Base-by-base conservation (phyloP, 257 asterid species). In the Gentiana macrophylla region DNA sequence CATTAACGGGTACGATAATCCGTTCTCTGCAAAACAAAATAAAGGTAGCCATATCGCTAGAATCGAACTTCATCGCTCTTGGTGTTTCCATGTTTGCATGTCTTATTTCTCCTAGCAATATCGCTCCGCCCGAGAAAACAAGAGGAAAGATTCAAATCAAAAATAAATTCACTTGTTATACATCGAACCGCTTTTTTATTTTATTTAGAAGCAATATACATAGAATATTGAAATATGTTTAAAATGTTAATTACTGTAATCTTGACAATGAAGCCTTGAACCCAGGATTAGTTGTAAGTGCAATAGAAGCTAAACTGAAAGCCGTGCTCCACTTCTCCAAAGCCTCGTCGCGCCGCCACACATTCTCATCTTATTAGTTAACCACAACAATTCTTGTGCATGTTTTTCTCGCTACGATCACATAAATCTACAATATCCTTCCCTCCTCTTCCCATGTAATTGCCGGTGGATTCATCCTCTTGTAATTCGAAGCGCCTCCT, bases 1-100 rank as follows among this genome's bases (percentile, higher is more conserved):
- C 66, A 71, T 36, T 4, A 71, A 37, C 5, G 69, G 76, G 62
- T 58, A 59, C 2, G 69, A 35, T 33, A 71, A 1, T 2, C 76
- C 76, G 44, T 61, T 71, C 10, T 62, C 76, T 38, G 76, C 72
- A 48, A 56, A 71, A 36, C 76, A 71, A 4, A 71, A 66, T 12
- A 71, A 9, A 6, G 69, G 76, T 37, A 66, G 34, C 72, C 76
- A 71, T 6, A 65, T 3, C 4, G 64, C 72, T 11, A 71, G 46
- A 62, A 8, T 35, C 67, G 60, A 52, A 61, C 65, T 71, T 66
- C 66, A 71, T 69, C 61, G 52, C 50, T 12, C 61, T 58, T 63
- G 62, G 37, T 10, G 48, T 43, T 8, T 61, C 65, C 49, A 45
- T 1, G 6, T 56, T 61, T 4, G 33, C n/a, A 52, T 37, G 53